phyloP scores from a whole-genome alignment of 2,329 filamentous ascomycete species.

The Chaetomium olivaceum region DNA sequence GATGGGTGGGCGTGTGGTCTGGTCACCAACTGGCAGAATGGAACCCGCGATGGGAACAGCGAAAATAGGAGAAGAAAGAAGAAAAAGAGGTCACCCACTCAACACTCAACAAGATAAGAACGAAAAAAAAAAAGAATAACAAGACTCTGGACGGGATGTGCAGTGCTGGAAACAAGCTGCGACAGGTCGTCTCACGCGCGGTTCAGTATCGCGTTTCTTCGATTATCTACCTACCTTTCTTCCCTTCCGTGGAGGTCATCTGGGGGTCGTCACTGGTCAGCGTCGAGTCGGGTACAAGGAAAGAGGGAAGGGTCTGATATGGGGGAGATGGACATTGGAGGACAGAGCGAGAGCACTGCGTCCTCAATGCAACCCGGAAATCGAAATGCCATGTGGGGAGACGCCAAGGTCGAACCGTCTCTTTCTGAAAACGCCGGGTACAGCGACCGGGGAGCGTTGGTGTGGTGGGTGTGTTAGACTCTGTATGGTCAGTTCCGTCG shows the following conservation, averaged over 20 bases:
- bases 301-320: not conserved
- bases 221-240: not conserved
- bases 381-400: not conserved
- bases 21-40: slow-evolving; percentile 12
- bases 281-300: not conserved
- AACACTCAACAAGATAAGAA: slow-evolving; percentile 12
- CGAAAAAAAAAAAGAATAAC: slow-evolving; percentile 15
- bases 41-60: slow-evolving; percentile 1
- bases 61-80: slow-evolving; percentile 1
- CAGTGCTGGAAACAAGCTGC: slow-evolving; percentile 5
- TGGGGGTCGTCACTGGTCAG: not conserved
- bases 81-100: not conserved
- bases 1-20: slow-evolving; percentile 9
- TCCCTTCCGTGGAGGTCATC: not conserved
- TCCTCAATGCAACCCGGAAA: not conserved
- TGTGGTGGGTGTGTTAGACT: slow-evolving; percentile 23
- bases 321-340: no score
- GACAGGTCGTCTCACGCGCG: not conserved
- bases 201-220: not conserved
- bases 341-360: not conserved
- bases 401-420: not conserved
- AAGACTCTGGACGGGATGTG: not conserved
- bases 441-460: not conserved
- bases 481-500: slow-evolving; percentile 28
- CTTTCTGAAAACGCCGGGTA: not conserved